Base-by-base conservation (phyloP, 1,139 yeast species). In the Insectozyma bohioensis region DNA sequence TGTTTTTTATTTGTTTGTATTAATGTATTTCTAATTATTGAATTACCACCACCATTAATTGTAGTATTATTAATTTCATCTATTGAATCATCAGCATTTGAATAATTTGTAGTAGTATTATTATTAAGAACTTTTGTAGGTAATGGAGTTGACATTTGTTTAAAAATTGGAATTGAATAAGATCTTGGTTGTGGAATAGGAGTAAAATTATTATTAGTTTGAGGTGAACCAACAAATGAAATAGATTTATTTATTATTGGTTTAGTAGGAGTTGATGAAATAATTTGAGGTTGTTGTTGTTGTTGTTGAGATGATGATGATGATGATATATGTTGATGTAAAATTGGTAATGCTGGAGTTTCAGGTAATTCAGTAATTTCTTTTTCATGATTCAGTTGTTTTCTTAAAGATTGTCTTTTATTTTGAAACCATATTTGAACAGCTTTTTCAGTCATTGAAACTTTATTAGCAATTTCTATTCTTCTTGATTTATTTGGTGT, bases 381-480 rank as follows among this genome's bases (percentile, higher is more conserved):
- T 46, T 56, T 63, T 42, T 70, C 75, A 30, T 49, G 41, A 35
- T 50, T 55, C 37, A 55, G 52, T 43, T 63, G 74, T 48, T 78
- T 80, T 45, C 94, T 78, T 45, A 80, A 61, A 26, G 88, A 75
- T 63, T 92, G 98, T 58, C 98, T 79, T 57, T 80, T 85, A 61
- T 92, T 92, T 61, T 92, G 98, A 61, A 92, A 92, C 98, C 98
- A 92, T 44, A 92, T 87, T 62, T 92, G 97, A 19, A 92, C 95
- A 2, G 97, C 95, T 57, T 88, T 88, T 56, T 88, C 97, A n/a
- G 92, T 77, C 97, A 90, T 92, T 43, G 79, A 78, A 26, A 92
- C 95, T 43, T 71, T 76, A 21, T 64, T 59, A 11, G 97, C 95
- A 46, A 92, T 85, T 43, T 78, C 82, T 29, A 78, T 69, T 47